Evolutionary conservation across 2,329 filamentous ascomycete species (phyloP), one percentile per base, ranked within the genome.

Genomic region (Fusarium dlaminii): DNA sequence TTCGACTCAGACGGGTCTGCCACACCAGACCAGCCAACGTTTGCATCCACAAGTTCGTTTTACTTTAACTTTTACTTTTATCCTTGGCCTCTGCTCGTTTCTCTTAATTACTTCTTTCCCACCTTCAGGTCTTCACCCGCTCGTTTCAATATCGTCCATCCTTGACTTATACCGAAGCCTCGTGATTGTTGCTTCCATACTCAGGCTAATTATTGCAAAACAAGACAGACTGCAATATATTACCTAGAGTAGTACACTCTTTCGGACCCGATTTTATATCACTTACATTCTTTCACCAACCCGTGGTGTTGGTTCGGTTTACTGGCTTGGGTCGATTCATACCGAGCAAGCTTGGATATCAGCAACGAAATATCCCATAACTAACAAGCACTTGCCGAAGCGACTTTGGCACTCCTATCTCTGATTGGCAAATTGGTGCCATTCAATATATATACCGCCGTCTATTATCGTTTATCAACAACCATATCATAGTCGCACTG

Each of bases 41-140:
- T 61, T 57, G 37, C 68, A 63, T 75, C 71, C 75, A 75, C 72
- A 77, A 70, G 63, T 74, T 73, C 59, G 70, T 64, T 77, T 73
- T 71, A 67, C 67, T 68, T 78, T 73, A 66, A 66, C 70, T 68
- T 78, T 75, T 77, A 71, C 63, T 61, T 46, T 63, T 71, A 64
- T 76, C 77, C 64, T 65, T 67, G 66, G 65, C 63, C 61, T 77
- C 65, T 71, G 64, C 66, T 73, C 52, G 43, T 39, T 66, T 68
- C 60, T 63, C 39, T 54, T 54, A n/a, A 63, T 58, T 45, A 45
- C 52, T 52, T 61, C 63, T 37, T 61, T 60, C 64, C 60, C 67
- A 61, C 51, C 63, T 65, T 63, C 37, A 68, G 70, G 58, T 66
- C 73, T 63, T 76, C 66, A 65, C 64, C 58, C 61, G 39, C 65